These are phyloP conservation scores for Papilionanthe hybrid DNA, from an alignment of 116 monocot genomes.

Conservation along the genomic window DNA sequence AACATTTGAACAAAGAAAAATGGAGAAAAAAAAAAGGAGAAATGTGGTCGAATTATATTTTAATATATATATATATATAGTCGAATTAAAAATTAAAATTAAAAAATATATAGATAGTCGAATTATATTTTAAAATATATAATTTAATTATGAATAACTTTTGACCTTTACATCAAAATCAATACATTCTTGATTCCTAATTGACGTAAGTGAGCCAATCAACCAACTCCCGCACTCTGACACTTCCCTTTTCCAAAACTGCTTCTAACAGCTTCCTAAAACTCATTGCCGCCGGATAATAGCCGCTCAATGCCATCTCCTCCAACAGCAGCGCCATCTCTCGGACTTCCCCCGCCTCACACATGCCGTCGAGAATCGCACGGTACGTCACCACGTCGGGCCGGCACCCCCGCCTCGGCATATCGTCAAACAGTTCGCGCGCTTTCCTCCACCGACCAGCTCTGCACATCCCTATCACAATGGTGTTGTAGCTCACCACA, in stretches of 20 bases:
- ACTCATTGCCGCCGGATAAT: slow-evolving; percentile 22
- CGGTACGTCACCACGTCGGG: slow-evolving; percentile 60
- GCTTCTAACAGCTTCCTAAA: slow-evolving; percentile 37
- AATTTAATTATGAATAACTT: too few relatives aligned
- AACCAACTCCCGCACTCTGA: slow-evolving; percentile 2
- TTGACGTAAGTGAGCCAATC: slow-evolving; percentile 6
- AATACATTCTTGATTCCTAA: too few relatives aligned
- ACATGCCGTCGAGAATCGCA: slow-evolving; percentile 50
- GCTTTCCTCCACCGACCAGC: slow-evolving; percentile 50
- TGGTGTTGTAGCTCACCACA: slow-evolving; percentile 64
- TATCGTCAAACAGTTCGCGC: slow-evolving; percentile 65
- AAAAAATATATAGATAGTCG: too few relatives aligned
- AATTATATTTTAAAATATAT: too few relatives aligned
- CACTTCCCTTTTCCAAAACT: slow-evolving; percentile 16
- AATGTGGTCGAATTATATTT: too few relatives aligned
- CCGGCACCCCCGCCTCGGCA: slow-evolving; percentile 68
- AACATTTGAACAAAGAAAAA: too few relatives aligned
- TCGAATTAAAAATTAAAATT: too few relatives aligned
- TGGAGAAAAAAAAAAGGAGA: too few relatives aligned
- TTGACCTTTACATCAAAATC: too few relatives aligned
- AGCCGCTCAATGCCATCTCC: slow-evolving; percentile 74
- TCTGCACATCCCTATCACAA: slow-evolving; percentile 48
- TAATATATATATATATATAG: too few relatives aligned
- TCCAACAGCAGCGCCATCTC: slow-evolving; percentile 40
- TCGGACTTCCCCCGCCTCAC: slow-evolving; percentile 22